phyloP scores from a whole-genome alignment of 108 stramenopile genomes.

The Mayamaea pseudoterrestris region DNA sequence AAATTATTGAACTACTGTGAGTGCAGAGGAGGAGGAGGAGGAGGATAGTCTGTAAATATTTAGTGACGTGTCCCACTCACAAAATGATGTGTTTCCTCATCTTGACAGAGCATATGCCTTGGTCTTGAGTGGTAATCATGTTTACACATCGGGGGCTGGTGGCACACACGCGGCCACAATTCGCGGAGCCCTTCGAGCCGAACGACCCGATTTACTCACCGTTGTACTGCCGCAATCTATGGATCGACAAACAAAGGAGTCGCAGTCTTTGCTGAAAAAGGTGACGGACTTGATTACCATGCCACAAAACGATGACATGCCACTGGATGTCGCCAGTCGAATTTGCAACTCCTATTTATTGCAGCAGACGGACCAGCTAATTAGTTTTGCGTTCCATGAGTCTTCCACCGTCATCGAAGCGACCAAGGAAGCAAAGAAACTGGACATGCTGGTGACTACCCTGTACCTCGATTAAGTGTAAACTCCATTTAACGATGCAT shows the following conservation, averaged over 20 bases:
- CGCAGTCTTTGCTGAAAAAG: conserved; percentile 67
- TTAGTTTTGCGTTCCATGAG: conserved; percentile 91
- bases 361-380: conserved; percentile 82
- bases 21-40: too few species aligned
- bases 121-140: conserved; percentile 85
- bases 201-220: conserved; percentile 75
- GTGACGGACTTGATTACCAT: conserved; percentile 71
- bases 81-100: too few species aligned
- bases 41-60: too few species aligned
- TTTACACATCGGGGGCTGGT: conserved; percentile 84
- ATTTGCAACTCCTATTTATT: conserved; percentile 88
- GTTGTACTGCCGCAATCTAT: conserved; percentile 86
- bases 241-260: conserved; percentile 73
- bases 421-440: conserved; percentile 71
- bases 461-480: conserved; percentile 62
- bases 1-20: conserved; percentile 87
- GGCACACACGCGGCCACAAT: conserved; percentile 87
- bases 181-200: conserved; percentile 81
- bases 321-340: conserved; percentile 74
- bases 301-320: conserved; percentile 77
- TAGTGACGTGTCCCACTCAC: neutral
- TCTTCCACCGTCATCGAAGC: conserved; percentile 84
- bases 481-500: too few species aligned
- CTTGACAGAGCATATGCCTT: conserved; percentile 73
- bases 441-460: conserved; percentile 83